Conservation (phyloP, 495 filamentous ascomycete species). For the Daldinia grandis region DNA sequence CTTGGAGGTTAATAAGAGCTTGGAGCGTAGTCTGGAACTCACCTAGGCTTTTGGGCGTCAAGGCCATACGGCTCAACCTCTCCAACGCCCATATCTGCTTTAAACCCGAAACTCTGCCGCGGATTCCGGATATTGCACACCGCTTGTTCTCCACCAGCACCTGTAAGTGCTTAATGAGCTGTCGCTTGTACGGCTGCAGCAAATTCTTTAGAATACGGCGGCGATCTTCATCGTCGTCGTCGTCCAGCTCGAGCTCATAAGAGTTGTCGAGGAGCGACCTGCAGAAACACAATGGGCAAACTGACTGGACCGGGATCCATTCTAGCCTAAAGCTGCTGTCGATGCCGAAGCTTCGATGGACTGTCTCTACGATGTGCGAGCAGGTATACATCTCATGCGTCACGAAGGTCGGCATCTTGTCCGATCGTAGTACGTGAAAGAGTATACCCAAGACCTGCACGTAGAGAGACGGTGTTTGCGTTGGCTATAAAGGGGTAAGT, state of each 20-base stretch:
- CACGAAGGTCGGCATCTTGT: conserved; percentile 22
- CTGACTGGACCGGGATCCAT: conserved; percentile 9
- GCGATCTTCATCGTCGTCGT: not conserved
- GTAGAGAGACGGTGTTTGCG: not conserved
- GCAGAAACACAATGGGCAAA: conserved; percentile 13
- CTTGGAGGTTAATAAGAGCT: conserved; percentile 1
- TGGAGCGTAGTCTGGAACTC: conserved; percentile 19
- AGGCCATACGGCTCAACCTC: not conserved
- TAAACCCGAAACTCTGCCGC: not conserved
- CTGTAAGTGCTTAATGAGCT: conserved; percentile 9
- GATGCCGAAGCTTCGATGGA: conserved; percentile 6
- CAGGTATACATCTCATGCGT: conserved; percentile 24
- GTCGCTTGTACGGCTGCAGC: not conserved
- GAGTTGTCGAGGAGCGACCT: not conserved
- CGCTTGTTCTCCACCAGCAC: conserved; percentile 13
- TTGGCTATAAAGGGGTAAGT: not conserved
- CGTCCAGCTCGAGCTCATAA: not conserved
- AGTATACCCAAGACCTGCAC: not conserved
- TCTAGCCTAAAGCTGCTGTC: conserved; percentile 1
- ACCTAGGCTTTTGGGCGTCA: conserved; percentile 14
- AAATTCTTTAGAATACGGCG: not conserved
- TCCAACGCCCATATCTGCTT: conserved; percentile 6
- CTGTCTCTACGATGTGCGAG: conserved; percentile 8
- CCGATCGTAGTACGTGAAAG: not conserved
- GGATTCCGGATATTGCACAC: not conserved